Percentiles rank a stretch among this genome's conserved stretches.
phyloP scores from a whole-genome alignment of 148 eudicot species.

The Camellia granthamiana region DNA sequence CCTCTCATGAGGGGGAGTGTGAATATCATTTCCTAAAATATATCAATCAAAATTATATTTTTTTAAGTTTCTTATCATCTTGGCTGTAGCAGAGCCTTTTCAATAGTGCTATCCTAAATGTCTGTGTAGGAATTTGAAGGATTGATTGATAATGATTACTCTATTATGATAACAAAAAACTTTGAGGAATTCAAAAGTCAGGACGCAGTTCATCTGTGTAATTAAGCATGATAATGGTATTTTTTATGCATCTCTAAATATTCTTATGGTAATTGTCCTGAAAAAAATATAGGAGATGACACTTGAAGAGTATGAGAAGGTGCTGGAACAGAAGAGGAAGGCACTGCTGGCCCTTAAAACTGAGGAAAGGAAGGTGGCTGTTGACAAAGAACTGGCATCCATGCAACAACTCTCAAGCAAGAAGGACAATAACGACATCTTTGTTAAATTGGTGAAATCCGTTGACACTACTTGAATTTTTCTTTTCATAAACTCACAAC shows the following conservation, averaged over 20 bases:
- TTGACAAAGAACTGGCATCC: slow-evolving; percentile 54
- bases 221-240: not conserved
- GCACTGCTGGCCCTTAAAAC: slow-evolving; percentile 62
- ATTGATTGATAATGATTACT: not conserved
- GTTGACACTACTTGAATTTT: not conserved
- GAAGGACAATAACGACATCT: slow-evolving; percentile 61
- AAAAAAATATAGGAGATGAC: slow-evolving; percentile 74
- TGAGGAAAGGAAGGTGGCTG: slow-evolving; percentile 78
- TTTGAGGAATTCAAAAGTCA: not conserved
- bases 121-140: not conserved
- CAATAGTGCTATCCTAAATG: not conserved
- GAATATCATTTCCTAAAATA: too few species aligned
- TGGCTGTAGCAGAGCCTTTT: not conserved
- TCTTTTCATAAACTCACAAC: not conserved
- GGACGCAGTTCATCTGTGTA: not conserved
- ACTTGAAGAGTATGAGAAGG: slow-evolving; percentile 84
- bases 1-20: too few species aligned
- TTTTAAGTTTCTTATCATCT: not conserved
- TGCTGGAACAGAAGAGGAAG: slow-evolving; percentile 88
- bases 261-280: not conserved
- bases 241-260: slow-evolving; percentile 1
- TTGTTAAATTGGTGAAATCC: slow-evolving; percentile 63
- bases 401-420: slow-evolving; percentile 86
- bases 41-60: not conserved
- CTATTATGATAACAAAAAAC: not conserved